A percentile compares a stretch with the other conserved stretches of the same genome.
phyloP scores from a whole-genome alignment of 2,329 filamentous ascomycete species.

The Eutypella sp. region DNA sequence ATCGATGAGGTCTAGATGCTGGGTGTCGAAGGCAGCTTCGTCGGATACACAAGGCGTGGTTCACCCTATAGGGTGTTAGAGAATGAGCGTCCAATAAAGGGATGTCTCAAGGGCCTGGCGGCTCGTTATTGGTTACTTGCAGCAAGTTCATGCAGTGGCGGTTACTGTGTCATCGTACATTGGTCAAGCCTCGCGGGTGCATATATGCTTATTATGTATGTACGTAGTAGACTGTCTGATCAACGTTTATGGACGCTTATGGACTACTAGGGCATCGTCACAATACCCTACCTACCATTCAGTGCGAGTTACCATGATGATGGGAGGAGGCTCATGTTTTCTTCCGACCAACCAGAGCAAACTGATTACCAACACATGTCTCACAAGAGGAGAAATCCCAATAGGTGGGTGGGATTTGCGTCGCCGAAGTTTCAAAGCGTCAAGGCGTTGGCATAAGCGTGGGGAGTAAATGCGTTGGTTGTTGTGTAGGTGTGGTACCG shows the following conservation, averaged over 20 bases:
- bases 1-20: too few species aligned
- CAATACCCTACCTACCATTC: background rate
- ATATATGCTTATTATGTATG: background rate
- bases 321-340: background rate
- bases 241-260: too few species aligned
- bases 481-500: too few species aligned
- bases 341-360: background rate
- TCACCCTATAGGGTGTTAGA: too few species aligned
- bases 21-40: too few species aligned
- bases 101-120: too few species aligned
- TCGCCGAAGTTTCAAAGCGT: background rate
- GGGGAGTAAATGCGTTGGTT: background rate
- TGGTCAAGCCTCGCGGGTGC: background rate
- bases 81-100: background rate
- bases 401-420: background rate
- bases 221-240: too few species aligned
- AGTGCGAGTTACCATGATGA: background rate
- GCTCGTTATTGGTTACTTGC: too few species aligned
- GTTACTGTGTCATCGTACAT: background rate
- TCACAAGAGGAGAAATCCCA: background rate
- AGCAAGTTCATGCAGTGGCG: background rate
- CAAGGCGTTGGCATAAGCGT: background rate
- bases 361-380: background rate
- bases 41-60: too few species aligned
- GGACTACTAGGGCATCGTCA: background rate